Evolutionary conservation across 2,329 filamentous ascomycete species (phyloP).

Genomic region (Simplicillium aogashimaense): DNA sequence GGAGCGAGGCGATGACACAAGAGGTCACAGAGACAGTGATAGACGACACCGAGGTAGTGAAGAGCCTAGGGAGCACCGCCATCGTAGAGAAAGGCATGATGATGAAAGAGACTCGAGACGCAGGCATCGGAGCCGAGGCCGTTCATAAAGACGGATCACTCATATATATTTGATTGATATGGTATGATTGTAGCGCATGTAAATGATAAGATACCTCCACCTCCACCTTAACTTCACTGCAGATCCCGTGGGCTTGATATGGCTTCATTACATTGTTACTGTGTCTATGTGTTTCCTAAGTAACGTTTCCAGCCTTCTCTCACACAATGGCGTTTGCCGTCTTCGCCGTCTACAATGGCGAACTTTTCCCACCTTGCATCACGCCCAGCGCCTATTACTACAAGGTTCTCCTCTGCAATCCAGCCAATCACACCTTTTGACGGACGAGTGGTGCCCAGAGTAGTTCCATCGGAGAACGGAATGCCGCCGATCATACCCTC

Average conservation of each 20-base stretch:
- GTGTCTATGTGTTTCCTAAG: slow-evolving; percentile 33
- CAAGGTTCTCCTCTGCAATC: slow-evolving; percentile 61
- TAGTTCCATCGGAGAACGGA: slow-evolving; percentile 30
- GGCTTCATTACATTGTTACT: not conserved
- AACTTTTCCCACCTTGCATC: slow-evolving; percentile 88
- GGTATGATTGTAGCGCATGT: slow-evolving; percentile 1
- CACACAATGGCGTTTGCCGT: slow-evolving; percentile 55
- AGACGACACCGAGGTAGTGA: slow-evolving; percentile 15
- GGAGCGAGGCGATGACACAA: no score
- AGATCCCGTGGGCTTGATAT: not conserved
- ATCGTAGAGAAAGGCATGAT: not conserved
- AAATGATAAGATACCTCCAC: not conserved
- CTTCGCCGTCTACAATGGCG: slow-evolving; percentile 55
- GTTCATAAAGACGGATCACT: slow-evolving; percentile 26
- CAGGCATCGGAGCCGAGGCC: slow-evolving; percentile 28
- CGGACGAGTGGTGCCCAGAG: slow-evolving; percentile 45
- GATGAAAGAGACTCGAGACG: slow-evolving; percentile 13
- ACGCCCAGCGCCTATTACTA: slow-evolving; percentile 69
- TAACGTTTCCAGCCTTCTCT: slow-evolving; percentile 80
- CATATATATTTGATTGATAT: slow-evolving; percentile 12
- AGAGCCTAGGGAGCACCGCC: slow-evolving; percentile 11
- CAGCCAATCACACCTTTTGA: slow-evolving; percentile 82
- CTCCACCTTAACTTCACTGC: no score
- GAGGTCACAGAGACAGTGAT: no score
- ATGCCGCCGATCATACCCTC: slow-evolving; percentile 45